A percentile compares a stretch with the other conserved stretches of the same genome.
Conservation (phyloP, 2,329 filamentous ascomycete genomes). For the Pseudogymnoascus sp. region DNA sequence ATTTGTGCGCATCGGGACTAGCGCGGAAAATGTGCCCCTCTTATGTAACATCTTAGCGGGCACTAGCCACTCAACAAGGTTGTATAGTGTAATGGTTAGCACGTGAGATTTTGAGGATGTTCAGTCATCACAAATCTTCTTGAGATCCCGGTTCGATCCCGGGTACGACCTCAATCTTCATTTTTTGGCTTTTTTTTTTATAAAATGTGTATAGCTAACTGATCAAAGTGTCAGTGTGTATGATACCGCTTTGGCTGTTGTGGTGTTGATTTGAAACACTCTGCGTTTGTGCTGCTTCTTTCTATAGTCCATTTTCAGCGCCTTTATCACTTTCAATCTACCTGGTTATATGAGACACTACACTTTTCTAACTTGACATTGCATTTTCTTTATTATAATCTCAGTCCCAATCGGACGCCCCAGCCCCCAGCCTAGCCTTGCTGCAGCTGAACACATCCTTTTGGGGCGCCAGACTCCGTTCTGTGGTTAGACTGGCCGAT, state of each 20-base stretch:
- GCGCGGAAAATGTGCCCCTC: background rate
- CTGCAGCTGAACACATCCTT: too few relatives aligned
- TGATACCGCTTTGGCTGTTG: background rate
- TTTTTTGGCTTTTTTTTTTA: background rate
- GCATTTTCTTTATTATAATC: background rate
- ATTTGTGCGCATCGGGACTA: background rate
- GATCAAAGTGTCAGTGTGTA: background rate
- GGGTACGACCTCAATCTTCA: background rate
- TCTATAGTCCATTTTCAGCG: background rate
- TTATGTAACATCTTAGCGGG: background rate
- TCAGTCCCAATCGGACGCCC: too few relatives aligned
- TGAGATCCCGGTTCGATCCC: constrained; percentile 9
- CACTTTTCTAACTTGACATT: background rate
- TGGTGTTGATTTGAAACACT: background rate
- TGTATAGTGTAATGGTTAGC: constrained; percentile 9
- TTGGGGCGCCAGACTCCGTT: too few relatives aligned
- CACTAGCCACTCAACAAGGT: background rate
- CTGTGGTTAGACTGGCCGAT: too few relatives aligned
- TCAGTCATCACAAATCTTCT: constrained; percentile 6
- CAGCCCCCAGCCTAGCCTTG: too few relatives aligned
- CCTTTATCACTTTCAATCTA: background rate
- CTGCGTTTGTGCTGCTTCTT: background rate
- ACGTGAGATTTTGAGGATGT: constrained; percentile 9
- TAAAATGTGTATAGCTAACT: background rate
- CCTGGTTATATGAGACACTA: background rate